Conservation (phyloP, 495 filamentous ascomycete species). For the Penicillium soppii region DNA sequence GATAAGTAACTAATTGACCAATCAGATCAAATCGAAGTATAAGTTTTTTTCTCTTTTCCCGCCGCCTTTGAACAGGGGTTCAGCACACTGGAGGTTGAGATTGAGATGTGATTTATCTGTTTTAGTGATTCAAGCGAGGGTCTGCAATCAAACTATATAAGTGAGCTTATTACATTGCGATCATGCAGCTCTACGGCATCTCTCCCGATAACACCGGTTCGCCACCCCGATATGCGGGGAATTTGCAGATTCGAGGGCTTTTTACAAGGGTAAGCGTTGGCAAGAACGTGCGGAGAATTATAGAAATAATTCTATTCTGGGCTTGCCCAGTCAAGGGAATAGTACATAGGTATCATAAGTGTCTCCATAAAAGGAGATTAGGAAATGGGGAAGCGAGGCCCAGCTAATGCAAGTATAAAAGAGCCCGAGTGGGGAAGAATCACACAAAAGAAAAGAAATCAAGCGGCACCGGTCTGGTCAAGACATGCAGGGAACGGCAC, state of each 20-base stretch:
- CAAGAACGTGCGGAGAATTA: slow-evolving; percentile 7
- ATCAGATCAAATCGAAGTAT: slow-evolving; percentile 15
- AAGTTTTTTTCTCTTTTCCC: background rate
- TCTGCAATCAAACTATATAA: background rate
- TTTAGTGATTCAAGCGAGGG: background rate
- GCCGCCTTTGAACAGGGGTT: background rate
- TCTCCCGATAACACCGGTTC: slow-evolving; percentile 8
- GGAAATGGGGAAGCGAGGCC: slow-evolving; percentile 19
- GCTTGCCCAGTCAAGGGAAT: slow-evolving; percentile 17
- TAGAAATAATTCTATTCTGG: slow-evolving; percentile 11
- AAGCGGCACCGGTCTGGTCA: slow-evolving; percentile 8
- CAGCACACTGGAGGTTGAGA: background rate
- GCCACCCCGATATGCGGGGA: slow-evolving; percentile 9
- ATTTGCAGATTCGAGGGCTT: slow-evolving; percentile 8
- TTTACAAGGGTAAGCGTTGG: no score
- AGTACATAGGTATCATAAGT: slow-evolving; percentile 39
- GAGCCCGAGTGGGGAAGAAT: slow-evolving; percentile 11
- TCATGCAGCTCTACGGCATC: background rate
- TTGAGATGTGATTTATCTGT: no score
- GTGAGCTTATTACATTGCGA: background rate
- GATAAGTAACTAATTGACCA: slow-evolving; percentile 35
- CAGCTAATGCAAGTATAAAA: slow-evolving; percentile 21
- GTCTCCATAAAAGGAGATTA: slow-evolving; percentile 18
- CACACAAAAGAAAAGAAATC: slow-evolving; percentile 30
- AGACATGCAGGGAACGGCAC: no score